Base-by-base conservation (phyloP, 2,329 filamentous ascomycete genomes). In the Alternaria panax region DNA sequence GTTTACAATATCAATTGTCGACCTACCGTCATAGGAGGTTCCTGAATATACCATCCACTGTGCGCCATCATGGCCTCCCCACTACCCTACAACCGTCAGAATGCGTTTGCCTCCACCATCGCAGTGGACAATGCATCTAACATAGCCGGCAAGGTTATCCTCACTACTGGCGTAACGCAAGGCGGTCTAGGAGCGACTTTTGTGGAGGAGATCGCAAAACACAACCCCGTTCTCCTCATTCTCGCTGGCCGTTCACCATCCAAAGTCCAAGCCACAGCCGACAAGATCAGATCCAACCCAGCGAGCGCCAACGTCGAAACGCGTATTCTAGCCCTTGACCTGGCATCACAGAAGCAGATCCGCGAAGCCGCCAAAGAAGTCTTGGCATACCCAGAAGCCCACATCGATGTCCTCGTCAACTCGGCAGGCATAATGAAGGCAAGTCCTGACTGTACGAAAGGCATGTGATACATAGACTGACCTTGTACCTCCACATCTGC, bases 101-200 rank as follows among this genome's bases (percentile, higher is more conserved):
- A 66, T 9, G 65, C 67, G 22, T 64, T 65, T 20, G 70, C 71
- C n/a, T 67, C 66, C 8, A 59, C 42, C 38, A 71, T 84, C 41
- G 82, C 83, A 20, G 66, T 75, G 11, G 78, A 77, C 27, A 68
- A 75, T 1, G 81, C 83, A 0, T 61, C 69, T 2, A 68, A 79
- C 25, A 79, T 86, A 54, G 81, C 83, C 51, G 79, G 84, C 25
- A 81, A 74, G 57, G 63, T 66, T 14, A 50, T 84, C 47, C 70
- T 83, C 5, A 78, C 80, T 25, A 75, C 74, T 2, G 72, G 72
- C 27, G 68, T 75, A 16, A 67, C 63, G 47, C 69, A 68, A 40
- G 63, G 61, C 78, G 69, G 70, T 8, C 57, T 72, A 4, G 74
- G 74, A 9, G 69, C 73, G 3, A 56, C 54, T 11, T 73, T 75